A percentile compares a stretch with the other conserved stretches of the same genome.
Evolutionary conservation across 2,329 filamentous ascomycete genomes (phyloP).

Genomic region (Aspergillus phoenicis): DNA sequence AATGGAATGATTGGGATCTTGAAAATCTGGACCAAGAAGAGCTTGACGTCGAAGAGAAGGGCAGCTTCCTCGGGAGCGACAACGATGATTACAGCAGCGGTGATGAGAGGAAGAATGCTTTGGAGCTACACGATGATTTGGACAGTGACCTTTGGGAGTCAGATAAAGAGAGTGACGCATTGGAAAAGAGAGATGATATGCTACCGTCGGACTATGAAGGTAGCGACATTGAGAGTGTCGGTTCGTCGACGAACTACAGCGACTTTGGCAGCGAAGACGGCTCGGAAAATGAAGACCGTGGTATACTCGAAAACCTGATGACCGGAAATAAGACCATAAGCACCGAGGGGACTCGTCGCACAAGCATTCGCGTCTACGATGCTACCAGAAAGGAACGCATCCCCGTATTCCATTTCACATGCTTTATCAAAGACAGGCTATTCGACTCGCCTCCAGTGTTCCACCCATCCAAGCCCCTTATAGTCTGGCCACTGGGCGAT

Average conservation of each 20-base stretch:
- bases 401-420: neutral
- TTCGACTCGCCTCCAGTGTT: conserved; percentile 9
- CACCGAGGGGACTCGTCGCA: neutral
- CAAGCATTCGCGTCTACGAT: neutral
- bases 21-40: neutral
- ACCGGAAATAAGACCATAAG: neutral
- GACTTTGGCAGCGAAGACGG: neutral
- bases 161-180: neutral
- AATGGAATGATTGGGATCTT: conserved; percentile 6
- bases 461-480: conserved; percentile 1
- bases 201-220: neutral
- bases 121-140: neutral
- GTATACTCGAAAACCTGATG: neutral
- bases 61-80: neutral
- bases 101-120: neutral
- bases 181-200: neutral
- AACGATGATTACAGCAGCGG: neutral
- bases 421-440: neutral
- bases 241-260: neutral
- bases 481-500: conserved; percentile 4
- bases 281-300: neutral
- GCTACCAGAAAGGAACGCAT: neutral
- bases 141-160: neutral
- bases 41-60: neutral
- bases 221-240: neutral